Evolutionary conservation across 768 basidiomycete genomes (phyloP).

Genomic region (Leucocoprinus leucothites): DNA sequence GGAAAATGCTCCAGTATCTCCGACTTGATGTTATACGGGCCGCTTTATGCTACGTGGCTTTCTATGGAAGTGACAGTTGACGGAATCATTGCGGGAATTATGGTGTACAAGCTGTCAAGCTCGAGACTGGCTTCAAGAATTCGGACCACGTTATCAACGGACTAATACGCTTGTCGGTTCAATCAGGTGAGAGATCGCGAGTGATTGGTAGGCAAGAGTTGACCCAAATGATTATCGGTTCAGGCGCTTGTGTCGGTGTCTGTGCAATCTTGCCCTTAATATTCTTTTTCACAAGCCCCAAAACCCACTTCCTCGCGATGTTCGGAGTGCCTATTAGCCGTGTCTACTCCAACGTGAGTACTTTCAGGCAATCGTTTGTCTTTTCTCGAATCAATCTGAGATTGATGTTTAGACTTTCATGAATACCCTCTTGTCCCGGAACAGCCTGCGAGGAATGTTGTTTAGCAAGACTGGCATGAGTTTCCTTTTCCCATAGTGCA

Average conservation of each 20-base stretch:
- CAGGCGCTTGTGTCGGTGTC: constrained; percentile 25
- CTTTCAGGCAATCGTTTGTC: background rate
- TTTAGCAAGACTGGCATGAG: background rate
- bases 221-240: background rate
- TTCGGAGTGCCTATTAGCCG: constrained; percentile 33
- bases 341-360: constrained; percentile 31
- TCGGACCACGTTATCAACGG: constrained; percentile 31
- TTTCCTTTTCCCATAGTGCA: background rate
- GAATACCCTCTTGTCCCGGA: constrained; percentile 17
- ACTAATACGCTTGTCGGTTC: constrained; percentile 30
- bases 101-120: constrained; percentile 19
- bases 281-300: constrained; percentile 21
- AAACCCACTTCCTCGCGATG: constrained; percentile 27
- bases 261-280: constrained; percentile 28
- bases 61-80: constrained; percentile 18
- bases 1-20: background rate
- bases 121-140: constrained; percentile 29
- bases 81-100: constrained; percentile 11
- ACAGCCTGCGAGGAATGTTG: constrained; percentile 6
- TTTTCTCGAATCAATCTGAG: background rate
- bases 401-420: constrained; percentile 16
- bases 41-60: constrained; percentile 17
- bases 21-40: constrained; percentile 5
- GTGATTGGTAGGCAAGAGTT: background rate
- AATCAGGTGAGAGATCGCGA: constrained; percentile 22